These are phyloP conservation scores for Nicotiana undulata DNA, from an alignment of 257 asterid species.

Conservation along the genomic window DNA sequence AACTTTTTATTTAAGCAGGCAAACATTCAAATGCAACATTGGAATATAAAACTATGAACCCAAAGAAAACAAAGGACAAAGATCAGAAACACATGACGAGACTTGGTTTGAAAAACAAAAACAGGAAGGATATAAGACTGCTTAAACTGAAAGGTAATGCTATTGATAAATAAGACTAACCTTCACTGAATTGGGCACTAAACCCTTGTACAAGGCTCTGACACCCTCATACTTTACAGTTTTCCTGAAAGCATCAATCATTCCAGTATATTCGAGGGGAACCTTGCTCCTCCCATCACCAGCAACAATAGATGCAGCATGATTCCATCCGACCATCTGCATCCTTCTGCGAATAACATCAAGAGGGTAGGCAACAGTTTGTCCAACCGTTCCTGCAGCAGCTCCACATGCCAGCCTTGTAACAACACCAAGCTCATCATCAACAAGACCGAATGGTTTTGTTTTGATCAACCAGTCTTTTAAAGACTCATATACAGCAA, in stretches of 20 bases:
- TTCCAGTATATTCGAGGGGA: constrained; percentile 73
- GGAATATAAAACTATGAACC: too few relatives aligned
- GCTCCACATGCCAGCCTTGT: constrained; percentile 96
- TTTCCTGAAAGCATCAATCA: constrained; percentile 94
- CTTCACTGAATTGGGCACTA: constrained; percentile 97
- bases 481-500: constrained; percentile 93
- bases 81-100: not conserved
- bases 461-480: constrained; percentile 76
- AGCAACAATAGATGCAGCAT: constrained; percentile 70
- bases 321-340: constrained; percentile 99
- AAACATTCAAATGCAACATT: not conserved
- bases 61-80: not conserved
- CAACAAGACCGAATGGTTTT: constrained; percentile 57
- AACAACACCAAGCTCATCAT: constrained; percentile 78
- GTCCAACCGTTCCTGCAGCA: constrained; percentile 95
- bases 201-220: constrained; percentile 90
- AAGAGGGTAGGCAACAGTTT: constrained; percentile 95
- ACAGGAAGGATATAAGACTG: not conserved
- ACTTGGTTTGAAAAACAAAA: not conserved
- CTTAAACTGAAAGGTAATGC: not conserved
- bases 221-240: constrained; percentile 83
- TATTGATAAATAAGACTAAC: constrained; percentile 33
- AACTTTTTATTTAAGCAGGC: not conserved
- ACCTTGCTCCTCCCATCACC: constrained; percentile 76
- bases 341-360: constrained; percentile 95